phyloP scores from a whole-genome alignment of 164 flowering plant genomes.

The Stephania yunnanensis region DNA sequence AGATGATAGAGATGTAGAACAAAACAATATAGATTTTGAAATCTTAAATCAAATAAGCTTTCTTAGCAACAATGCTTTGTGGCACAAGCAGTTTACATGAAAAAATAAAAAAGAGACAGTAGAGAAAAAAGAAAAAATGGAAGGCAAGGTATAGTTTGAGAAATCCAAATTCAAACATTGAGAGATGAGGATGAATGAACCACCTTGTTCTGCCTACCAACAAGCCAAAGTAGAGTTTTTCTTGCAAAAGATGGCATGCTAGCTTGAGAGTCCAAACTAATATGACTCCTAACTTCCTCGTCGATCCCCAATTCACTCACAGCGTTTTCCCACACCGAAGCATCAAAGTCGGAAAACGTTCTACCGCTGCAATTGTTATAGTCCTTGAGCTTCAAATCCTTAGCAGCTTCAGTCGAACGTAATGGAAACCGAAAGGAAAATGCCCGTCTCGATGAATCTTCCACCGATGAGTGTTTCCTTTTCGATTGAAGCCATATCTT shows the following conservation, averaged over 20 bases:
- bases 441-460: slow-evolving; percentile 50
- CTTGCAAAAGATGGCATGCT: slow-evolving; percentile 51
- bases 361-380: slow-evolving; percentile 19
- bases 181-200: slow-evolving; percentile 52
- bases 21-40: neutral
- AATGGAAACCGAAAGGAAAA: slow-evolving; percentile 58
- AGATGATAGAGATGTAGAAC: neutral
- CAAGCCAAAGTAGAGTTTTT: slow-evolving; percentile 60
- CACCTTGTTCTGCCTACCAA: slow-evolving; percentile 68
- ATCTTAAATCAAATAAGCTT: neutral
- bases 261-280: slow-evolving; percentile 39
- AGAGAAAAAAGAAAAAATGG: neutral
- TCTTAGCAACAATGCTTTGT: neutral
- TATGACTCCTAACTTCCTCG: slow-evolving; percentile 40
- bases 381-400: slow-evolving; percentile 29
- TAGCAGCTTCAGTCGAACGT: slow-evolving; percentile 11
- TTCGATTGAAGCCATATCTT: slow-evolving; percentile 74
- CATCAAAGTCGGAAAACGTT: slow-evolving; percentile 38
- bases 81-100: slow-evolving; percentile 7
- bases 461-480: slow-evolving; percentile 31
- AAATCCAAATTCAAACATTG: slow-evolving; percentile 22
- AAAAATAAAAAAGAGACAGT: neutral
- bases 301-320: slow-evolving; percentile 36
- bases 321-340: slow-evolving; percentile 31
- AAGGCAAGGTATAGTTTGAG: slow-evolving; percentile 7